Conservation (phyloP, 495 filamentous ascomycete species). For the Penicillium atrosanguineum region DNA sequence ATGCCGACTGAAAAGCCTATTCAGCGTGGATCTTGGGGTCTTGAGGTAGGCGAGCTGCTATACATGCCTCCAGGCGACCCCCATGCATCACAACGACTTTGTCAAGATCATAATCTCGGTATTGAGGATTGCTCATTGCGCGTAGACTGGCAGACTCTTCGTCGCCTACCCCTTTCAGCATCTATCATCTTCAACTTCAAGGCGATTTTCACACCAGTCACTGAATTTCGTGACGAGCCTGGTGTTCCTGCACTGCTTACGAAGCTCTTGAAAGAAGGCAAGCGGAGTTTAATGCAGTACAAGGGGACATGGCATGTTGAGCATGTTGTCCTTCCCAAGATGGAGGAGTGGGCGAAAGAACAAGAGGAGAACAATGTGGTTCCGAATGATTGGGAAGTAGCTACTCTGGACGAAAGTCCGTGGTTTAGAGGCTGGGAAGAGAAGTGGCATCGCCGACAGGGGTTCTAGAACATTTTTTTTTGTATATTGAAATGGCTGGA, state of each 20-base stretch:
- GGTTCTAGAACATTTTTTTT: conserved; percentile 45
- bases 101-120: conserved; percentile 55
- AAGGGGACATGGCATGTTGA: conserved; percentile 85
- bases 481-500: background rate
- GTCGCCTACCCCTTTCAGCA: conserved; percentile 73
- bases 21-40: conserved; percentile 83
- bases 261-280: conserved; percentile 70
- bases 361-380: conserved; percentile 65
- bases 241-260: conserved; percentile 66
- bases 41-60: conserved; percentile 74
- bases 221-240: conserved; percentile 71
- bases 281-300: conserved; percentile 73
- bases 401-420: conserved; percentile 78
- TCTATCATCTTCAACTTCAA: conserved; percentile 90
- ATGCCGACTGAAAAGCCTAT: conserved; percentile 73
- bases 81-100: conserved; percentile 54
- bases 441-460: conserved; percentile 78
- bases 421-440: conserved; percentile 81
- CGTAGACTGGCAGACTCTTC: conserved; percentile 92
- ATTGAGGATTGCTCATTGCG: conserved; percentile 66
- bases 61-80: conserved; percentile 77
- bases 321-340: conserved; percentile 65
- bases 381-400: conserved; percentile 62
- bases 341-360: conserved; percentile 68
- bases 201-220: conserved; percentile 76